Percentiles rank a stretch among this genome's conserved stretches.
phyloP scores from a whole-genome alignment of 1,139 yeast genomes.

The Suhomyces coccinellae region DNA sequence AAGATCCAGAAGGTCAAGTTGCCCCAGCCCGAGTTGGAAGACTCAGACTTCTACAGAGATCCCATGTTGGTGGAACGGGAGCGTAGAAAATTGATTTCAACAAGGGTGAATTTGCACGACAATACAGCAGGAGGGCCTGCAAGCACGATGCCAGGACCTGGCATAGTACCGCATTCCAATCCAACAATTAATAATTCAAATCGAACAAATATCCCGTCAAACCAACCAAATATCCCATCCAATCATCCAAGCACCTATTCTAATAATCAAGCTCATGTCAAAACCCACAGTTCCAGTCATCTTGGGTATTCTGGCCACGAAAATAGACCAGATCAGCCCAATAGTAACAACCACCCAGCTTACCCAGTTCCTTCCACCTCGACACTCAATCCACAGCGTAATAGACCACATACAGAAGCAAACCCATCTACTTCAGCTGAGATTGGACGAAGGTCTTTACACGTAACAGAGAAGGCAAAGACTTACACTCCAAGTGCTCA shows the following conservation, averaged over 20 bases:
- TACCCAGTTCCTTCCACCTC: background rate
- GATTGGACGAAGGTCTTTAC: background rate
- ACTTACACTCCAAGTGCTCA: constrained; percentile 18
- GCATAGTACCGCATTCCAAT: background rate
- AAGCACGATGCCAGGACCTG: background rate
- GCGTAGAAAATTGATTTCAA: constrained; percentile 16
- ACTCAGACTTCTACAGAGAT: constrained; percentile 41
- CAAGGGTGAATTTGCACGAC: constrained; percentile 16
- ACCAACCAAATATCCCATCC: background rate
- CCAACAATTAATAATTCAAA: background rate
- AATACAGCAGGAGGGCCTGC: background rate
- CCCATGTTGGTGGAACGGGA: constrained; percentile 37
- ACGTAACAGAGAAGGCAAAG: constrained; percentile 7
- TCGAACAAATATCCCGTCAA: background rate
- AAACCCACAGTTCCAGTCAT: too few relatives aligned
- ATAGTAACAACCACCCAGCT: too few relatives aligned
- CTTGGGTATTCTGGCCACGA: too few relatives aligned
- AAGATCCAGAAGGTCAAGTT: constrained; percentile 55
- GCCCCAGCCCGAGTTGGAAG: constrained; percentile 57
- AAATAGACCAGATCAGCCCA: too few relatives aligned
- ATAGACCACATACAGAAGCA: background rate
- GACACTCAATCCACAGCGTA: background rate
- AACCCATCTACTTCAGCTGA: background rate
- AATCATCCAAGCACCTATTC: too few relatives aligned
- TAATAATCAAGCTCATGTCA: too few relatives aligned